Percentiles rank a stretch among this genome's conserved stretches.
These are phyloP conservation scores for Gossypium ekmanianum DNA, from an alignment of 345 rosid genomes.

Conservation along the genomic window DNA sequence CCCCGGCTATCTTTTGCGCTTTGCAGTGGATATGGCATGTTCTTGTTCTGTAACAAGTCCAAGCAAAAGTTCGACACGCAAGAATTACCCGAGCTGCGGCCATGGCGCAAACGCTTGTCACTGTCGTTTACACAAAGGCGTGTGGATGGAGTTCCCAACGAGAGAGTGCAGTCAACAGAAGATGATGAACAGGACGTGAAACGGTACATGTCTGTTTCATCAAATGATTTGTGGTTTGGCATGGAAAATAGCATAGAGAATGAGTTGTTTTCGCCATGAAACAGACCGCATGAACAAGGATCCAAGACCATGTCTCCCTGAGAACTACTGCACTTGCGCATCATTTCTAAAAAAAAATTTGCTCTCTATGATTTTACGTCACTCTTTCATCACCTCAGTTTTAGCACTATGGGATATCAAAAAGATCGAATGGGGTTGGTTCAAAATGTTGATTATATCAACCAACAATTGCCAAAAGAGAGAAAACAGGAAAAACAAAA, in stretches of 20 bases:
- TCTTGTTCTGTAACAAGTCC: constrained; percentile 49
- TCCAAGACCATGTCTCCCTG: constrained; percentile 40
- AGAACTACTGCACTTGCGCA: constrained; percentile 50
- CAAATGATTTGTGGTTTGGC: constrained; percentile 34
- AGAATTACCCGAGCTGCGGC: constrained; percentile 27
- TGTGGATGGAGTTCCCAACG: constrained; percentile 83
- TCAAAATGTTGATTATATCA: not conserved
- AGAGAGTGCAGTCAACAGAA: constrained; percentile 85
- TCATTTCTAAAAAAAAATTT: constrained; percentile 20
- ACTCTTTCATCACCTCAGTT: not conserved
- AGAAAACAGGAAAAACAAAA: not conserved
- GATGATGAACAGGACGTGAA: constrained; percentile 38
- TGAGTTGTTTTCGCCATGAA: constrained; percentile 38
- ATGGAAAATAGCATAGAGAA: constrained; percentile 43
- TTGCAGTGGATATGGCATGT: constrained; percentile 28
- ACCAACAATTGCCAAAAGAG: not conserved
- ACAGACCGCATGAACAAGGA: constrained; percentile 52
- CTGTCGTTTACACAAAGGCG: constrained; percentile 52
- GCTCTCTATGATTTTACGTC: not conserved
- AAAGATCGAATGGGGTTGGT: not conserved
- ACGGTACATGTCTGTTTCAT: constrained; percentile 29
- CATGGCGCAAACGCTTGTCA: constrained; percentile 30
- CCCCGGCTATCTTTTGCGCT: constrained; percentile 29
- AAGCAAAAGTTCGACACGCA: constrained; percentile 43
- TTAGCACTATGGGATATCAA: not conserved